phyloP scores from a whole-genome alignment of 2,329 filamentous ascomycete genomes.

The Diaporthe eres region DNA sequence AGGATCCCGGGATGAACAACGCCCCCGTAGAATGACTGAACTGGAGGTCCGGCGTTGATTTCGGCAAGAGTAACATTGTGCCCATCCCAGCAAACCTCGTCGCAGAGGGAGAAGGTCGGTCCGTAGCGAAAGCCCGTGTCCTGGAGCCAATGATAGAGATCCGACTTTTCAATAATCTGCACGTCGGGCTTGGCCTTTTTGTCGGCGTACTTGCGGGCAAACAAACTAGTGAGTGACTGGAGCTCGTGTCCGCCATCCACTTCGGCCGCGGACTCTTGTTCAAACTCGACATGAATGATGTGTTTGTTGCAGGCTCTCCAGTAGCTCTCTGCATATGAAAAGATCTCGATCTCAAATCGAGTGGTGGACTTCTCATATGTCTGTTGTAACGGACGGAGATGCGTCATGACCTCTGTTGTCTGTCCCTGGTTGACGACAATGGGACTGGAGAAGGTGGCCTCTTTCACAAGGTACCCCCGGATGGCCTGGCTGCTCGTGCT shows the following conservation, averaged over 20 bases:
- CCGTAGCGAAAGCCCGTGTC: background rate
- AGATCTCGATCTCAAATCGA: background rate
- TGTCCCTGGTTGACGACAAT: constrained; percentile 3
- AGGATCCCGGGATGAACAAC: constrained; percentile 1
- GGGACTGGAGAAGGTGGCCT: background rate
- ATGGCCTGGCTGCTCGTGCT: background rate
- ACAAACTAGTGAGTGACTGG: background rate
- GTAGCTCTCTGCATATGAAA: background rate
- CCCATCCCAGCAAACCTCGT: background rate
- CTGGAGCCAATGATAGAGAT: background rate
- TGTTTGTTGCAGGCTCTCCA: background rate
- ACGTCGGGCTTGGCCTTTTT: background rate
- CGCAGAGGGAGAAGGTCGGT: background rate
- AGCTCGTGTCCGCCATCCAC: background rate
- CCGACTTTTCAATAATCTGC: background rate
- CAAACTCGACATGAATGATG: constrained; percentile 4
- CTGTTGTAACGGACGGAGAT: background rate
- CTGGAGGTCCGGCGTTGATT: background rate
- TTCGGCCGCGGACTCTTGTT: background rate
- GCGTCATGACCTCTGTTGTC: background rate
- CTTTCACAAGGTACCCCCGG: background rate
- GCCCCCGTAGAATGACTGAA: background rate
- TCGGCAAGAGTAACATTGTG: background rate
- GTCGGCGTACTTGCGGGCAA: background rate
- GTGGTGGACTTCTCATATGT: background rate